Base-by-base conservation (phyloP, 169 alveolate species). In the Cyclospora cayetanensis region DNA sequence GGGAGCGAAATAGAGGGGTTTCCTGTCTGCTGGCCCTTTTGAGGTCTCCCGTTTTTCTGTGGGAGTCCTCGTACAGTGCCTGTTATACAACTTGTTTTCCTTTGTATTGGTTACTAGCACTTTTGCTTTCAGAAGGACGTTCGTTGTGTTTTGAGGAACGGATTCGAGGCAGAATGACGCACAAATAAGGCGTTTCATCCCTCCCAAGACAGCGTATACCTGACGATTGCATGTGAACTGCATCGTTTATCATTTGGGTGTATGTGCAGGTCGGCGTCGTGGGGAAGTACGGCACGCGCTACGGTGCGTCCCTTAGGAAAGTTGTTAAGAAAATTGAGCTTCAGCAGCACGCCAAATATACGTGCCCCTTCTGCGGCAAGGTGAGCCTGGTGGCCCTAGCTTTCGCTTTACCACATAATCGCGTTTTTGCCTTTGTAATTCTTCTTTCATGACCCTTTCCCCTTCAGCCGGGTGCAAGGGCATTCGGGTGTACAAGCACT, bases 241-340 rank as follows among this genome's bases (percentile, higher is more conserved):
- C 11, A 46, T 0, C 39, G 0, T 1, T 34, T 77, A 0, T 50
- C 53, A 0, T 5, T 72, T 34, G 7, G 7, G 5, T 72, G 34
- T 42, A 37, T 29, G 27, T 90, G 11, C 92, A 98, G 98, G 99
- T 99, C 95, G 99, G 99, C 86, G 97, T 99, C 90, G 96, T 98
- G 90, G 99, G 99, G 55, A 98, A 98, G 95, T 99, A 97, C 96
- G 99, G 99, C n/a, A 97, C 99, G 37, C 97, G 99, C 90, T 99
- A 99, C 94, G 99, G 99, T 55, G 99, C 99, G 55, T 97, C 99
- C 66, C 95, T 98, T 93, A 97, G 99, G 93, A 99, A 99, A 95
- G 98, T 97, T 93, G 98, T 98, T 93, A 98, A 98, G 97, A 98
- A 98, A 97, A 95, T 98, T 93, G 99, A 98, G 95, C 92, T 98